Base-by-base conservation (phyloP, 2,329 filamentous ascomycete genomes). In the Fusarium foetens region DNA sequence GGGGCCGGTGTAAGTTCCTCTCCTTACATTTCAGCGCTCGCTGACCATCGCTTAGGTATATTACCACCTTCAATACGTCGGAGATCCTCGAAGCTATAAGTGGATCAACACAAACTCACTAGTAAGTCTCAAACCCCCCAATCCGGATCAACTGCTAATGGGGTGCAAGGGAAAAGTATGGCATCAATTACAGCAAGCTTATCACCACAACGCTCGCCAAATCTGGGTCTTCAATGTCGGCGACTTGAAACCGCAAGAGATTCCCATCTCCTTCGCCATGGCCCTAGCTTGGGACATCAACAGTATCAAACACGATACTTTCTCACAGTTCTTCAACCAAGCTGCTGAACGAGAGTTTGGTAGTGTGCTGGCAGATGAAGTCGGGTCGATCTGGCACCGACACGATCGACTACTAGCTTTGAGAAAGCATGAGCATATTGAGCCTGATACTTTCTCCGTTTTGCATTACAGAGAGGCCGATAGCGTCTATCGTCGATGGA, bases 161-260 rank as follows among this genome's bases (percentile, higher is more conserved):
- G 1, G 0, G 1, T 12, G 0, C 6, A 17, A 80, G 83, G 81
- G 43, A 66, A 83, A 72, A 74, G 61, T 75, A 1, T 79, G 77
- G 84, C 80, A 90, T 61, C 88, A 91, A 67, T 84, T 91, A 70
- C 82, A 84, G n/a, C 80, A 88, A 27, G 87, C 89, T 0, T 86
- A 90, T 58, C 81, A 74, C 2, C 72, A 76, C 25, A 76, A 78
- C 4, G 88, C 88, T 4, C 81, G 84, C 35, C 82, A 86, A 21
- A 88, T 91, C 31, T 91, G 89, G 89, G 83, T 91, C 25, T 87
- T 91, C 66, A 91, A 91, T 45, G 87, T 91, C 3, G 89, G 88
- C 16, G 89, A 91, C 68, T 81, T 91, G 48, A 91, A 91, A 73
- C 87, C 88, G 1, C 81, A 87, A 25, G 88, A 89, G 75, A 79